Evolutionary conservation across 83 land plant species (phyloP).

Genomic region (Picea abies): DNA sequence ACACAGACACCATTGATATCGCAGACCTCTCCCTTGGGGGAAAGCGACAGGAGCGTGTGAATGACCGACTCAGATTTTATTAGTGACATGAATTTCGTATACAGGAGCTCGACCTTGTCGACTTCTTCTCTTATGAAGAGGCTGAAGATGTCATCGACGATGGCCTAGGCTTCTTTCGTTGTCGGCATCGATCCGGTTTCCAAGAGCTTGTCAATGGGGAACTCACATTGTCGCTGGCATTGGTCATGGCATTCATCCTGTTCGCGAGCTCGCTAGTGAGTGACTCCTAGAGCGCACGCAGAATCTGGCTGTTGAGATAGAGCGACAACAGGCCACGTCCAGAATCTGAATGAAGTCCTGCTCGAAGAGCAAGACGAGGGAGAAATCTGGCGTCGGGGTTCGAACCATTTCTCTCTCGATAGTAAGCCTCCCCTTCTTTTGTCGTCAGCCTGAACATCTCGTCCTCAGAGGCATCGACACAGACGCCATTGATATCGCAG

Average conservation of each 20-base stretch:
- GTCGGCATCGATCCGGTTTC: slow-evolving; percentile 57
- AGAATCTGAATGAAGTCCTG: slow-evolving; percentile 76
- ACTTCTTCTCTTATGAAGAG: slow-evolving; percentile 83
- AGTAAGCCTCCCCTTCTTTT: slow-evolving; percentile 53
- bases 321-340: slow-evolving; percentile 66
- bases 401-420: slow-evolving; percentile 55
- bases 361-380: slow-evolving; percentile 55
- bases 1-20: slow-evolving; percentile 65
- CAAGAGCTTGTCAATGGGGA: slow-evolving; percentile 53
- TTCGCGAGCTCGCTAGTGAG: slow-evolving; percentile 76
- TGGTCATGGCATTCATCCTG: slow-evolving; percentile 78
- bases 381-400: slow-evolving; percentile 40
- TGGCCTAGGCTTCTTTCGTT: slow-evolving; percentile 75
- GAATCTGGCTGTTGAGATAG: slow-evolving; percentile 67
- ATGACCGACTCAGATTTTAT: slow-evolving; percentile 67
- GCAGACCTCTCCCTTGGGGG: slow-evolving; percentile 73
- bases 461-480: slow-evolving; percentile 78
- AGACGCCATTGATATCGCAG: slow-evolving; percentile 61
- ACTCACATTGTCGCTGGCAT: too few species aligned
- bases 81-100: slow-evolving; percentile 66
- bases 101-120: slow-evolving; percentile 80
- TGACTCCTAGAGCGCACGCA: slow-evolving; percentile 69
- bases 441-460: slow-evolving; percentile 71
- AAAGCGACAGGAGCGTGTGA: slow-evolving; percentile 73
- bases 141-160: slow-evolving; percentile 71